Percentiles rank a stretch among this genome's conserved stretches.
phyloP scores from a whole-genome alignment of 495 filamentous ascomycete genomes.

The Zalerion maritima region DNA sequence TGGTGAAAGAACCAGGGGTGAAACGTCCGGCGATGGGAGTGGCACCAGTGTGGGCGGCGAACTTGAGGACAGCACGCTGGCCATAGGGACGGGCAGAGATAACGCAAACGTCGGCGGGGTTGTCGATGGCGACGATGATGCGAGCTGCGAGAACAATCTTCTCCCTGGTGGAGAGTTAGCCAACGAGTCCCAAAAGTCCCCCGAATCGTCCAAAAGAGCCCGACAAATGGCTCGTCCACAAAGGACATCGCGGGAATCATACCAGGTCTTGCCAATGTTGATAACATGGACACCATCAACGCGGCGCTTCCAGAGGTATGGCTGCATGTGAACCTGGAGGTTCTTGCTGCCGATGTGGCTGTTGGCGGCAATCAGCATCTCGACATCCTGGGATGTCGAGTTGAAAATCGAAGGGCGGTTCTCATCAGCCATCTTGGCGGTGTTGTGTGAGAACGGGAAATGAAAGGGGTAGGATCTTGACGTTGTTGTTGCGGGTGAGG shows the following conservation, averaged over 20 bases:
- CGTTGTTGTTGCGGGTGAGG: conserved; percentile 13
- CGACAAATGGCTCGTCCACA: too few relatives aligned
- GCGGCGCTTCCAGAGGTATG: conserved; percentile 98
- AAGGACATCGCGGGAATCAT: conserved; percentile 23
- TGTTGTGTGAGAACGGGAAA: conserved; percentile 31
- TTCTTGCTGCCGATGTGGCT: conserved; percentile 98
- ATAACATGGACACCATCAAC: conserved; percentile 95
- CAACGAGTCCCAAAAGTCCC: too few relatives aligned
- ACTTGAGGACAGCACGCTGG: conserved; percentile 98
- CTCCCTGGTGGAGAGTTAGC: conserved; percentile 68
- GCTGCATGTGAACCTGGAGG: conserved; percentile 96
- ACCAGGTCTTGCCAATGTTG: conserved; percentile 99
- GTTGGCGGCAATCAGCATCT: conserved; percentile 96
- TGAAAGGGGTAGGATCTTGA: conserved; percentile 40
- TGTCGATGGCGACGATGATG: conserved; percentile 97
- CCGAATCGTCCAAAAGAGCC: too few relatives aligned
- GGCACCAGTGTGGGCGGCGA: conserved; percentile 92
- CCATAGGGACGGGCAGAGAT: conserved; percentile 99
- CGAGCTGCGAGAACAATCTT: conserved; percentile 97
- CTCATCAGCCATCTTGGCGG: conserved; percentile 78
- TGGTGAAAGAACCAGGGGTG: conserved; percentile 99
- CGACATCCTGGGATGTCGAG: conserved; percentile 66
- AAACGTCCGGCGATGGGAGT: conserved; percentile 98
- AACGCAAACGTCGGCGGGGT: conserved; percentile 96
- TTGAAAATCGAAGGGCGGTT: conserved; percentile 81